phyloP scores from a whole-genome alignment of 345 rosid genomes.

The Garcia nutans region DNA sequence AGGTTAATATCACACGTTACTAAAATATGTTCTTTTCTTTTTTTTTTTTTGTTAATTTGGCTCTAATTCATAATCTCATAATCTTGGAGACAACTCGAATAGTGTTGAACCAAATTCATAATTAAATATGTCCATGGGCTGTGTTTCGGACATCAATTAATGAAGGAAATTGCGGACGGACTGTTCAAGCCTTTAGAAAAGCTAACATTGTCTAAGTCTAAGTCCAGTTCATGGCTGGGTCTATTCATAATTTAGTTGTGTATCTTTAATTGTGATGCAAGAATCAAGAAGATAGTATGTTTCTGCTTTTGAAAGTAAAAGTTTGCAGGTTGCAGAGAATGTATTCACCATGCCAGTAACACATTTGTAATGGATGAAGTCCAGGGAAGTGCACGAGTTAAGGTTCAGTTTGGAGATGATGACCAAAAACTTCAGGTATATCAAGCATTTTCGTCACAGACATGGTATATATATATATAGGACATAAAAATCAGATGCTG shows the following conservation, averaged over 20 bases:
- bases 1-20: conserved; percentile 24
- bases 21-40: background rate
- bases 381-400: conserved; percentile 54
- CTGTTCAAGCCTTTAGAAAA: too few relatives aligned
- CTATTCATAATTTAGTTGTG: background rate
- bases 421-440: conserved; percentile 49
- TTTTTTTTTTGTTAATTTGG: background rate
- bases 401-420: conserved; percentile 52
- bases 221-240: too few relatives aligned
- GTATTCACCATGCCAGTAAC: conserved; percentile 56
- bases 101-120: too few relatives aligned
- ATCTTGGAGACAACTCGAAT: too few relatives aligned
- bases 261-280: background rate
- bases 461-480: too few relatives aligned
- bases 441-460: background rate
- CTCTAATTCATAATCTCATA: too few relatives aligned
- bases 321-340: conserved; percentile 59
- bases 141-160: too few relatives aligned
- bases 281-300: background rate
- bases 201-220: too few relatives aligned
- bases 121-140: too few relatives aligned
- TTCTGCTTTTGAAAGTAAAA: background rate
- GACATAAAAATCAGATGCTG: too few relatives aligned
- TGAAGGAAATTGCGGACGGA: too few relatives aligned
- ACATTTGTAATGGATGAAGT: conserved; percentile 53